Evolutionary conservation across 2,329 filamentous ascomycete species (phyloP).

Genomic region (Pseudogymnoascus sp.): DNA sequence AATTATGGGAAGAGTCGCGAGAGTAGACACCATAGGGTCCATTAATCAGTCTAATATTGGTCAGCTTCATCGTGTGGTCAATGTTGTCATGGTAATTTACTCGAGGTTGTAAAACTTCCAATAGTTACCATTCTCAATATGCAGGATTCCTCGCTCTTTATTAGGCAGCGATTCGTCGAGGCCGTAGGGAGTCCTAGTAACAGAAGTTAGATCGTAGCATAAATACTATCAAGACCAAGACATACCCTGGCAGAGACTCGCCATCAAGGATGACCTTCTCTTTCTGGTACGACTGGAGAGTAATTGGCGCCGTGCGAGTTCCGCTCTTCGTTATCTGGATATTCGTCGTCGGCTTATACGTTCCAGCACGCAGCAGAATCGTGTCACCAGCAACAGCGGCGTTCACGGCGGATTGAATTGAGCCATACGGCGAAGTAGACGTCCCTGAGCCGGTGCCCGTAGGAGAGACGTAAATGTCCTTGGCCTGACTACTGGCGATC

Average conservation of each 20-base stretch:
- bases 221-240: not conserved
- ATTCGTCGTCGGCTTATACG: constrained; percentile 39
- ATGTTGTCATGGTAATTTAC: not conserved
- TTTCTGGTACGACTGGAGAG: constrained; percentile 34
- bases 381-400: constrained; percentile 39
- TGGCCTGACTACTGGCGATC: constrained; percentile 21
- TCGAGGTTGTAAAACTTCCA: constrained; percentile 39
- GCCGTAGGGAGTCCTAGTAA: constrained; percentile 33
- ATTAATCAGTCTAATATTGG: constrained; percentile 25
- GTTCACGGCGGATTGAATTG: constrained; percentile 41
- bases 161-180: constrained; percentile 34
- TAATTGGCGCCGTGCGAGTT: constrained; percentile 34
- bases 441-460: constrained; percentile 36
- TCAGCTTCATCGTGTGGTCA: not conserved
- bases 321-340: constrained; percentile 41
- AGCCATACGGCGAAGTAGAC: constrained; percentile 35
- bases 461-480: constrained; percentile 37
- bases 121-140: constrained; percentile 38
- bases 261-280: constrained; percentile 42
- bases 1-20: constrained; percentile 30
- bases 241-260: constrained; percentile 28
- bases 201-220: not conserved
- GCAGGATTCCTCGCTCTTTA: constrained; percentile 39
- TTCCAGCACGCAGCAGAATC: constrained; percentile 38
- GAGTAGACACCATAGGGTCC: constrained; percentile 34